A percentile compares a stretch with the other conserved stretches of the same genome.
phyloP scores from a whole-genome alignment of 2,329 filamentous ascomycete genomes.

The Aspergillus thermomutatus region DNA sequence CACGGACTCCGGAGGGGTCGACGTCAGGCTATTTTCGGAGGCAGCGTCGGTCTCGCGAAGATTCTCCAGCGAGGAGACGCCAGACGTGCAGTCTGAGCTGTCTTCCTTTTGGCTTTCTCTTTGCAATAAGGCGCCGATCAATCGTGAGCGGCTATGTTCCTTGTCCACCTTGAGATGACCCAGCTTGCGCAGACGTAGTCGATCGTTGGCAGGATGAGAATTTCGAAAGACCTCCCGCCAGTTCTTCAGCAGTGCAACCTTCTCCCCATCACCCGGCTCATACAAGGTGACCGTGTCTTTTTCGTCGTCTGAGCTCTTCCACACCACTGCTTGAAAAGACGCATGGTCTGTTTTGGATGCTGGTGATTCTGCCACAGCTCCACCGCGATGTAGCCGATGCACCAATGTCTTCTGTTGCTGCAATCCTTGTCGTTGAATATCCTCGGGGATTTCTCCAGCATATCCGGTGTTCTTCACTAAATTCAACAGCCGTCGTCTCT shows the following conservation, averaged over 20 bases:
- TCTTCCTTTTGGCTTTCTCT: slow-evolving; percentile 7
- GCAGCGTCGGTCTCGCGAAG: slow-evolving; percentile 11
- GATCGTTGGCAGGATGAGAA: slow-evolving; percentile 29
- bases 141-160: not conserved
- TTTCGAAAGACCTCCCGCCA: slow-evolving; percentile 45
- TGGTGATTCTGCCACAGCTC: slow-evolving; percentile 6
- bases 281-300: slow-evolving; percentile 28
- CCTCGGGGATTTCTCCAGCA: slow-evolving; percentile 1
- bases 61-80: slow-evolving; percentile 12
- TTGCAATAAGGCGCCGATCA: not conserved
- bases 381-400: slow-evolving; percentile 8
- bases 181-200: slow-evolving; percentile 16
- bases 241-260: slow-evolving; percentile 44
- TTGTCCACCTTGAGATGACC: not conserved
- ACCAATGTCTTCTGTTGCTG: slow-evolving; percentile 14
- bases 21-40: slow-evolving; percentile 18
- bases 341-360: slow-evolving; percentile 16
- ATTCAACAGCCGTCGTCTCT: slow-evolving; percentile 13
- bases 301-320: slow-evolving; percentile 30
- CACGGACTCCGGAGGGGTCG: slow-evolving; percentile 15
- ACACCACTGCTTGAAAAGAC: slow-evolving; percentile 41
- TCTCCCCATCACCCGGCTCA: slow-evolving; percentile 38
- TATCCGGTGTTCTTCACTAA: slow-evolving; percentile 11
- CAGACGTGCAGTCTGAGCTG: slow-evolving; percentile 18
- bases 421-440: not conserved